Base-by-base conservation (phyloP, 495 filamentous ascomycete species). In the Neurospora hispaniola region DNA sequence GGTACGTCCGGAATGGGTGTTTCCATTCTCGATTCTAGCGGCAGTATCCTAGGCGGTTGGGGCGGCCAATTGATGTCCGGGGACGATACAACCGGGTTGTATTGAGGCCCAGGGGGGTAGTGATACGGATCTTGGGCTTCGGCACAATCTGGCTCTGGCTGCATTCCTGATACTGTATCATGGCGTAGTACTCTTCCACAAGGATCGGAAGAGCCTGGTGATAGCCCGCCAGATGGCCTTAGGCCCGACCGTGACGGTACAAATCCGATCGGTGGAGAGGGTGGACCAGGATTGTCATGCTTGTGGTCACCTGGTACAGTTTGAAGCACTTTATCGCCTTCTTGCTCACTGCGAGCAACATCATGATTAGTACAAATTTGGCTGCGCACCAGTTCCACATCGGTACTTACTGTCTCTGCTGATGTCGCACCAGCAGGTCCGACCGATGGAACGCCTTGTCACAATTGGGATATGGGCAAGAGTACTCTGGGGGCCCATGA, bases 391-490 rank as follows among this genome's bases (percentile, higher is more conserved):
- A 14, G n/a, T n/a, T 35, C 12, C 7, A 20, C 12, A 12, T n/a
- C 2, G 20, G 40, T 31, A 81, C 92, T 85, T 82, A 95, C 93
- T 95, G 93, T 87, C 91, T 88, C 77, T 94, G 91, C 78, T 90
- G 86, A 79, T 97, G 94, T 70, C 94, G 89, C 39, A 86, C 84
- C 40, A 96, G 85, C 35, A 97, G 82, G 81, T 97, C 94, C 16
- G 88, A 84, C 42, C 94, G 89, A 69, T 88, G 84, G 78, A 97
- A 97, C 4, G 83, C 81, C 70, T 81, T 88, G 0, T 84, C 84
- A 78, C 93, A 97, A 23, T 86, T 82, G 44, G 86, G 81, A 69
- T 89, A 85, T 9, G 87, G 85, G 80, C 94, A 96, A 39, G 86
- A 85, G 76, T 87, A 90, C 12, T 88, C 84, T 41, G 92, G 90